Conservation (phyloP, 805 yeast genomes). For the Starmerella vitae region DNA sequence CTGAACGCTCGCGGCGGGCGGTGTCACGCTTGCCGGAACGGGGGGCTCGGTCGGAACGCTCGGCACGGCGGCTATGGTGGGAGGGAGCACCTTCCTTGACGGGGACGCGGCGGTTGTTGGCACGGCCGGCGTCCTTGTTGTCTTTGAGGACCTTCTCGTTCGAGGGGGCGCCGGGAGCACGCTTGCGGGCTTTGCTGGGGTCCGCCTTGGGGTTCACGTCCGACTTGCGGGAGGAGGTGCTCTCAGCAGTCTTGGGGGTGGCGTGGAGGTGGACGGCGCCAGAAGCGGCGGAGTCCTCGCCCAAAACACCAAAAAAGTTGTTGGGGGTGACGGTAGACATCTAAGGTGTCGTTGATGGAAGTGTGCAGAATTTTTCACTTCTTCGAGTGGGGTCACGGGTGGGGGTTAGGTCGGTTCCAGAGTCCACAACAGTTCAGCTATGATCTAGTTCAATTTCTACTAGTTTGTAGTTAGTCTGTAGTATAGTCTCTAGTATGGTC, state of each 20-base stretch:
- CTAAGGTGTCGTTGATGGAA: neutral
- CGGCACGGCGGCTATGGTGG: slow-evolving; percentile 40
- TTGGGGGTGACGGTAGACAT: slow-evolving; percentile 21
- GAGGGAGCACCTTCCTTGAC: slow-evolving; percentile 40
- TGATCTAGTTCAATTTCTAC: too few species aligned
- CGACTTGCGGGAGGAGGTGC: slow-evolving; percentile 73
- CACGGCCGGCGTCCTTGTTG: slow-evolving; percentile 52
- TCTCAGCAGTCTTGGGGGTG: slow-evolving; percentile 44
- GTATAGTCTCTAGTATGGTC: too few species aligned
- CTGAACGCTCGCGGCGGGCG: slow-evolving; percentile 66
- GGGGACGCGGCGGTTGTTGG: slow-evolving; percentile 38
- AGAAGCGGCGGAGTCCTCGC: slow-evolving; percentile 16
- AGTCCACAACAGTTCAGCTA: too few species aligned
- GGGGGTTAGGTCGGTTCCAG: too few species aligned
- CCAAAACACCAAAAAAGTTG: slow-evolving; percentile 21
- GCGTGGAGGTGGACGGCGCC: slow-evolving; percentile 17
- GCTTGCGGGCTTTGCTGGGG: slow-evolving; percentile 49
- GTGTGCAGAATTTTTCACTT: slow-evolving; percentile 10
- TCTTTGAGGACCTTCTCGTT: slow-evolving; percentile 77
- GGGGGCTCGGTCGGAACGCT: slow-evolving; percentile 67
- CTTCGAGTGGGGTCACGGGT: too few species aligned
- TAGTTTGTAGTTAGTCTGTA: too few species aligned
- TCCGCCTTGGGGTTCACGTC: slow-evolving; percentile 37
- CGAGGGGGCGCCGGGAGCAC: slow-evolving; percentile 43
- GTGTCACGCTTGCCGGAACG: slow-evolving; percentile 76